Evolutionary conservation across 1,284 basidiomycete genomes (phyloP), one percentile per base, ranked within the genome.

Genomic region (Apiotrichum montevideense): DNA sequence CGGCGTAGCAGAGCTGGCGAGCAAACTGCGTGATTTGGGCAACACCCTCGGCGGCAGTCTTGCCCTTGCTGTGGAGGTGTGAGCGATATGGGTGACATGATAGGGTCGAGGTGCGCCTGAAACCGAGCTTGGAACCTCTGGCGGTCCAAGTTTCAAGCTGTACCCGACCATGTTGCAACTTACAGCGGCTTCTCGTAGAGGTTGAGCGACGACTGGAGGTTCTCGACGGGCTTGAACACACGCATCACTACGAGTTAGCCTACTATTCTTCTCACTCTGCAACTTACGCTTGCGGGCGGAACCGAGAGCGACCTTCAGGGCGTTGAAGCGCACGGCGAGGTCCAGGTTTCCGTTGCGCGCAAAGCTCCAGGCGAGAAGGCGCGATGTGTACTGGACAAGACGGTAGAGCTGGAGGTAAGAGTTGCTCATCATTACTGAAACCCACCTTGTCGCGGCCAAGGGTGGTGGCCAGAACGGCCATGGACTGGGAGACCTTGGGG

Each of bases 191-290:
- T 59, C 37, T 86, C 79, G 14, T 85, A 79, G n/a, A 88, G 86
- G 62, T 87, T 88, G 55, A 97, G 79, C 29, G 91, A 92, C 3
- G 91, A 85, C 76, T 98, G 96, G 15, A 96, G 81, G 78, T 97
- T 92, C 74, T 98, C 95, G 62, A 96, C 68, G 35, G 93, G 93
- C 77, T 97, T 96, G 68, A 93, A 91, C 53, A 98, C 80, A 21
- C 95, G 84, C 82, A 98, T 82, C 52, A 97, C 93, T 96, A 69
- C 39, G 15, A 21, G 47, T 37, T 37, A 35, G 32, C 34, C 42
- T 8, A 34, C 11, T 39, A 43, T 29, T 34, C n/a, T 8, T 41
- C 21, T 21, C 21, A 21, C 21, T 21, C 21, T 21, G 21, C 21
- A 21, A 60, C 87, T 62, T 71, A 92, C 90, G 78, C 77, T 91